Percentiles rank a stretch among this genome's conserved stretches.
Evolutionary conservation across 768 basidiomycete species (phyloP).

Genomic region (Tubosaeta sp.): DNA sequence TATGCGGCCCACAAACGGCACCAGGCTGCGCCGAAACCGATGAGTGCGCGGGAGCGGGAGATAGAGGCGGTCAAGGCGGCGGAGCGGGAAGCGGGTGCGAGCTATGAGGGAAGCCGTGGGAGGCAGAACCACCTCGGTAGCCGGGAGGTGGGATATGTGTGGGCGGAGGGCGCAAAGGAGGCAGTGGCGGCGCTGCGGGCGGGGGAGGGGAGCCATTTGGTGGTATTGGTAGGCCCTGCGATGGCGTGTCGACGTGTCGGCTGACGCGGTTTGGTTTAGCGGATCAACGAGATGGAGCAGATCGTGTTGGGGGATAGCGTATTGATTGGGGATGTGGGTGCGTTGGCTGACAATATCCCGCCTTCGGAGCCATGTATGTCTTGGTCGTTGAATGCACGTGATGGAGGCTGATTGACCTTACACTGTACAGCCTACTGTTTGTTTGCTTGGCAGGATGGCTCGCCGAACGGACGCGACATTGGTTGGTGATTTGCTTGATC

Average conservation of each 20-base stretch:
- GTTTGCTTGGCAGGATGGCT: slow-evolving; percentile 57
- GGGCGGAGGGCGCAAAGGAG: slow-evolving; percentile 61
- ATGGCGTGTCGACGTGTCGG: too few relatives aligned
- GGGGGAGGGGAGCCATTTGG: slow-evolving; percentile 46
- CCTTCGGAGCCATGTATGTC: slow-evolving; percentile 50
- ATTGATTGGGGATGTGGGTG: slow-evolving; percentile 37
- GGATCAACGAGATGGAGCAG: slow-evolving; percentile 63
- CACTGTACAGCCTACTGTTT: slow-evolving; percentile 48
- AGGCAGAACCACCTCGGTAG: slow-evolving; percentile 54
- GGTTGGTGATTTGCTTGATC: slow-evolving; percentile 37
- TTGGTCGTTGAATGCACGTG: not conserved
- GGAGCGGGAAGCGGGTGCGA: slow-evolving; percentile 54
- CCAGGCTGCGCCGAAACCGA: slow-evolving; percentile 70
- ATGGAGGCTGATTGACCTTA: not conserved
- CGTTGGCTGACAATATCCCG: slow-evolving; percentile 49
- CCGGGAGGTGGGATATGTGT: slow-evolving; percentile 55
- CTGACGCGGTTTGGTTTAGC: slow-evolving; percentile 36
- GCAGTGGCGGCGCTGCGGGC: slow-evolving; percentile 58
- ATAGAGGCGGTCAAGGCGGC: slow-evolving; percentile 72
- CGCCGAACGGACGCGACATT: slow-evolving; percentile 51
- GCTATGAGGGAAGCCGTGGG: slow-evolving; percentile 56
- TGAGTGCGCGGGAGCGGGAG: slow-evolving; percentile 80
- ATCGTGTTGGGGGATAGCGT: slow-evolving; percentile 45
- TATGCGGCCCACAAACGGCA: slow-evolving; percentile 74
- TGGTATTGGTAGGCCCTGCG: slow-evolving; percentile 55